Base-by-base conservation (phyloP, 208 protist species). In the Giardia duodenalis region DNA sequence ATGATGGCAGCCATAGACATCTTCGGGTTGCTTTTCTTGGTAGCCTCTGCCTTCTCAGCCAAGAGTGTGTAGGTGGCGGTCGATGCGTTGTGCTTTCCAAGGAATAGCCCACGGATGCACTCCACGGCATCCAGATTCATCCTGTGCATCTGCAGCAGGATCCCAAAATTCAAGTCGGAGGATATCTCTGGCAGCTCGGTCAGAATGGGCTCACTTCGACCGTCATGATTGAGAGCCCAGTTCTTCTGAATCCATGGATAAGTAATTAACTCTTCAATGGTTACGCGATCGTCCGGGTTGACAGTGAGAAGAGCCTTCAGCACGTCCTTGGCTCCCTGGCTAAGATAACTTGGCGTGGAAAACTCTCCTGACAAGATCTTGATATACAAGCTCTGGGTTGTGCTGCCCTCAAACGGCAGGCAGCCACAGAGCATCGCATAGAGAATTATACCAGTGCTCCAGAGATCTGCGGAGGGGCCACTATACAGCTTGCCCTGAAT, bases 371-470 rank as follows among this genome's bases (percentile, higher is more conserved):
- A 67, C 57, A 96, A 96, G 92, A 98, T 98, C 57, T 97, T 97
- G 88, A 93, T 94, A 93, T 97, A 98, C 47, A 98, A 95, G 22
- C 95, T 46, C n/a, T 96, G 96, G 67, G 97, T 97, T 88, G 92
- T 96, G 22, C 96, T 95, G 89, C 97, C 97, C 94, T 97, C 97
- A 92, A 98, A 98, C 0, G 97, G 97, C 47, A 98, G 95, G 88
- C 95, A 96, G 1, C 97, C 97, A 91, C 96, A 97, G 1, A 97
- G 95, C 30, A 98, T 93, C 2, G 96, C 97, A 94, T 97, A 98
- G 0, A 98, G 95, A 92, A 98, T 97, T 89, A 98, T 96, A 42
- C 97, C 97, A 88, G 96, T 97, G n/a, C 95, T 97, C 97, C 97
- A 98, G 48, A 98, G 96, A 95, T 98, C 97, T 67, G 97, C 96